Conservation (phyloP, 2,329 filamentous ascomycete species). For the Trichoderma citrinoviride region DNA sequence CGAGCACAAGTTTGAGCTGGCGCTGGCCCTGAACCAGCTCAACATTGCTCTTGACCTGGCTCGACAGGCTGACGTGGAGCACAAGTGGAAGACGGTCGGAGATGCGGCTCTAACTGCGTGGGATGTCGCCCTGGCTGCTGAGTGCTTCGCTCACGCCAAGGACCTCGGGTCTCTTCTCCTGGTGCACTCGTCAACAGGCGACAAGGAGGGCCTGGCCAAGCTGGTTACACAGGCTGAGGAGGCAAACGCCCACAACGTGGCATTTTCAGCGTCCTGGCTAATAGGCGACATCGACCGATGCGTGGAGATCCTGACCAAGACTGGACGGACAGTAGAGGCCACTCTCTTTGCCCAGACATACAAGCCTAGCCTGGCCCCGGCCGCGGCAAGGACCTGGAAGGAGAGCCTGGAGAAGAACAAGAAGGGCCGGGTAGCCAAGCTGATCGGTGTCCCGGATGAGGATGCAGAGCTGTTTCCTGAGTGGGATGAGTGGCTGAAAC, state of each 20-base stretch:
- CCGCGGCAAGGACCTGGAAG: conserved; percentile 77
- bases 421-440: conserved; percentile 79
- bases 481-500: conserved; percentile 84
- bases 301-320: conserved; percentile 74
- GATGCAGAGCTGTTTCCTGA: conserved; percentile 91
- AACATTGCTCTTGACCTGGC: conserved; percentile 84
- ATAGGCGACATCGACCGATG: conserved; percentile 79
- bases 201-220: conserved; percentile 68
- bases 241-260: conserved; percentile 83
- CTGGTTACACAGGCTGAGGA: conserved; percentile 73
- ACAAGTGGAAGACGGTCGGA: conserved; percentile 98
- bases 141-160: conserved; percentile 89
- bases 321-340: conserved; percentile 77
- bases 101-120: conserved; percentile 84
- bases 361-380: conserved; percentile 72
- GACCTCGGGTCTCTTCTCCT: conserved; percentile 87
- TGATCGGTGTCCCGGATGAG: conserved; percentile 77
- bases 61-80: conserved; percentile 78
- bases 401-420: conserved; percentile 76
- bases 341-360: conserved; percentile 94
- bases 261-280: conserved; percentile 88
- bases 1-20: conserved; percentile 95
- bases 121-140: conserved; percentile 83
- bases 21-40: conserved; percentile 77
- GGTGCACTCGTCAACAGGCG: conserved; percentile 80